phyloP scores from a whole-genome alignment of 768 basidiomycete species.

The Daedaleopsis nitida region DNA sequence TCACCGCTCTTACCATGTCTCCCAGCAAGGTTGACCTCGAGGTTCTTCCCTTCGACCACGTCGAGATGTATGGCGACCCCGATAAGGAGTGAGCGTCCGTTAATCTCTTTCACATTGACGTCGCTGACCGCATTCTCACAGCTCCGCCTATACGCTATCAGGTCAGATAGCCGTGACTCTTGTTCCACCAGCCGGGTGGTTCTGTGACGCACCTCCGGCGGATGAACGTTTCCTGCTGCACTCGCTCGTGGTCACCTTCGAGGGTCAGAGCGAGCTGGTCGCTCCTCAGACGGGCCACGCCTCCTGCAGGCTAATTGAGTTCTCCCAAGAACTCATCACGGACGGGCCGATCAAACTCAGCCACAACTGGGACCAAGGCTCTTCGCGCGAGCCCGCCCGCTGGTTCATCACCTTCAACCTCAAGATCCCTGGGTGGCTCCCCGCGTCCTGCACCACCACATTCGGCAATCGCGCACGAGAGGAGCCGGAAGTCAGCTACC shows the following conservation, averaged over 20 bases:
- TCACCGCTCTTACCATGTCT: constrained; percentile 60
- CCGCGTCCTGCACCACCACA: constrained; percentile 46
- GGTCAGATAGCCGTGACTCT: constrained; percentile 75
- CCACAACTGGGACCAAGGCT: constrained; percentile 65
- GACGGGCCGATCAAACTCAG: constrained; percentile 58
- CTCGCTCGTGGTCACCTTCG: constrained; percentile 76
- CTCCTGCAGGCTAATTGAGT: constrained; percentile 64
- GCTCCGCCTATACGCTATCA: constrained; percentile 85
- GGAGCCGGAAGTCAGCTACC: constrained; percentile 60
- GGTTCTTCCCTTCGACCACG: constrained; percentile 45
- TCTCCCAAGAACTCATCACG: constrained; percentile 63
- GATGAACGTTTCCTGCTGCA: constrained; percentile 58
- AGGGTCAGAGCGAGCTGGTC: constrained; percentile 81
- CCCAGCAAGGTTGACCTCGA: constrained; percentile 20
- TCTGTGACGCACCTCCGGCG: constrained; percentile 51
- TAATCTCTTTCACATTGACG: background rate
- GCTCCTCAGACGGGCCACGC: constrained; percentile 68
- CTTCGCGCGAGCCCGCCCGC: constrained; percentile 48
- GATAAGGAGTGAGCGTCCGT: constrained; percentile 56
- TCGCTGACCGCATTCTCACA: constrained; percentile 32
- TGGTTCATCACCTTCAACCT: constrained; percentile 86
- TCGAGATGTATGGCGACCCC: constrained; percentile 74
- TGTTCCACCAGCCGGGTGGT: constrained; percentile 49
- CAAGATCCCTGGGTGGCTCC: constrained; percentile 89
- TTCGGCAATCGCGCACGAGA: constrained; percentile 48